Evolutionary conservation across 371 early-diverging fungal species (phyloP).

Genomic region (Mortierella sp.): DNA sequence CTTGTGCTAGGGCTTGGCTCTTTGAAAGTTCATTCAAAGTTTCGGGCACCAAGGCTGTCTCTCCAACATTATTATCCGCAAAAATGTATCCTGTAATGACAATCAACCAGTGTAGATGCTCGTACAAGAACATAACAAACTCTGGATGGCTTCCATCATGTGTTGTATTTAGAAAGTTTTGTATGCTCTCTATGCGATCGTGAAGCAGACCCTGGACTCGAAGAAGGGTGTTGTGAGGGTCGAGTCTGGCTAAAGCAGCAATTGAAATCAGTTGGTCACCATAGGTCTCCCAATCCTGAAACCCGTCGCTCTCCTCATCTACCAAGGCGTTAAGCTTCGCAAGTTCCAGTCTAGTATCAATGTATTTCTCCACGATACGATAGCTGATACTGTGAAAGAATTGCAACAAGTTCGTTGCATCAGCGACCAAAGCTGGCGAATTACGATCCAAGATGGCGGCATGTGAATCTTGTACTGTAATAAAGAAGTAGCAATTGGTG

Average conservation of each 20-base stretch:
- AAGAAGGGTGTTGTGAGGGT: constrained; percentile 64
- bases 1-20: constrained; percentile 60
- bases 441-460: constrained; percentile 31
- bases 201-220: constrained; percentile 63
- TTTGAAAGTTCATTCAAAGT: constrained; percentile 73
- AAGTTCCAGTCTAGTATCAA: constrained; percentile 74
- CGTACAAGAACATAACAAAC: constrained; percentile 63
- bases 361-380: constrained; percentile 74
- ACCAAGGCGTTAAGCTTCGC: constrained; percentile 65
- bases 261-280: constrained; percentile 81
- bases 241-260: constrained; percentile 73
- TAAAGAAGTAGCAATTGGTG: background rate
- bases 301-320: constrained; percentile 73
- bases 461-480: constrained; percentile 40
- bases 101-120: constrained; percentile 83
- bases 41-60: constrained; percentile 80
- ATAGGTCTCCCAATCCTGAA: constrained; percentile 80
- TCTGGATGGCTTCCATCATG: constrained; percentile 51
- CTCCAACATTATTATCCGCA: constrained; percentile 77
- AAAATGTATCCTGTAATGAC: constrained; percentile 77
- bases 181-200: constrained; percentile 65
- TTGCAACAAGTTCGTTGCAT: constrained; percentile 56
- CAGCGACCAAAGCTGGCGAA: constrained; percentile 34
- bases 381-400: constrained; percentile 69
- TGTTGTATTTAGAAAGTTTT: constrained; percentile 55